Base-by-base conservation (phyloP, 208 protist species). In the Acanthamoeba polyphaga region DNA sequence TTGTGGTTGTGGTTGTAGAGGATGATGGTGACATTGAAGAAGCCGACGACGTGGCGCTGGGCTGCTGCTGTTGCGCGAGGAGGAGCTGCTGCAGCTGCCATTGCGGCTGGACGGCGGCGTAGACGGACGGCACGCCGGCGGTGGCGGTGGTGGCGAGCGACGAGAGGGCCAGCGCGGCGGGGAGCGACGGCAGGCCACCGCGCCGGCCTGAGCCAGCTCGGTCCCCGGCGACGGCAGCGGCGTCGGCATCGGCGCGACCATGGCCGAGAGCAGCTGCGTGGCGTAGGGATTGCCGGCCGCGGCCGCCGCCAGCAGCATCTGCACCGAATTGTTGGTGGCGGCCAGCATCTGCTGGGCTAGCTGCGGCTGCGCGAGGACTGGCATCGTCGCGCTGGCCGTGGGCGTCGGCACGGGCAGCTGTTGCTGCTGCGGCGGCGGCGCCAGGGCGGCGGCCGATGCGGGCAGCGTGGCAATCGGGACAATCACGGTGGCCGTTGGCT, bases 31-130 rank as follows among this genome's bases (percentile, higher is more conserved):
- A 4, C 68, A 15, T 32, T 27, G 43, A 49, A 10, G 58, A 24
- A 62, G 58, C 58, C 58, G 58, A 62, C 22, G 22, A 27, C 2
- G 58, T 62, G 12, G 58, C 0, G 62, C 62, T 68, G 62, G 62
- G 62, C 32, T 76, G 68, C 68, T 76, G 68, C 68, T 43, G 68
- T 3, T 76, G 68, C 24, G n/a, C 68, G 32, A 43, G 32, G 22
- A 43, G 68, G 68, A 76, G 68, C 68, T 76, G 68, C 8, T 76
- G 68, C 24, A 76, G 68, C 68, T 76, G 68, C 32, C n/a, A 27
- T 10, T 76, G 68, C 29, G 24, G 10, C 68, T 22, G 68, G 13
- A 38, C 22, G 2, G 68, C 32, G 24, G n/a, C 5, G 13, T 76
- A 27, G 22, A 76, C 10, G 22, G 24, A 29, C 68, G 13, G 68